Percentiles rank a stretch among this genome's conserved stretches.
Evolutionary conservation across 2,329 filamentous ascomycete species (phyloP).

Genomic region (Botrytis elliptica): DNA sequence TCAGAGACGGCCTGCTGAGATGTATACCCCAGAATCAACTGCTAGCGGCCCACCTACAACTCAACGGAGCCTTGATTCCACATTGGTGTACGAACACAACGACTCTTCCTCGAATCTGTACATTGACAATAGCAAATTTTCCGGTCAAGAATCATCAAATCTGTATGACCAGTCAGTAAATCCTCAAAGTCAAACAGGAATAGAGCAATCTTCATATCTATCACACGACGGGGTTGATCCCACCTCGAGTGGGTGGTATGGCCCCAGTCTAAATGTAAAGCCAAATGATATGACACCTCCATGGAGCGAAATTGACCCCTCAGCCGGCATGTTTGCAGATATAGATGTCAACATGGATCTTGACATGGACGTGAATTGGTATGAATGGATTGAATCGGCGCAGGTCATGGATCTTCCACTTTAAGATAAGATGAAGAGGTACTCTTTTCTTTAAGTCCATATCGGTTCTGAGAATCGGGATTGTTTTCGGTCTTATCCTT

Average conservation of each 20-base stretch:
- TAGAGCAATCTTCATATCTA: neutral
- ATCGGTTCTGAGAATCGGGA: neutral
- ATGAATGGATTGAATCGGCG: constrained; percentile 42
- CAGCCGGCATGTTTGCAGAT: constrained; percentile 30
- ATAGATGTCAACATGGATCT: constrained; percentile 37
- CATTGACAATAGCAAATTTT: constrained; percentile 2
- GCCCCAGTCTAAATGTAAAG: constrained; percentile 25
- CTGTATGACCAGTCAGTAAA: constrained; percentile 9
- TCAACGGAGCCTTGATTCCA: neutral
- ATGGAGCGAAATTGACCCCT: constrained; percentile 33
- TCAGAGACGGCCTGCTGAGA: neutral
- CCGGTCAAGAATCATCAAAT: constrained; percentile 10
- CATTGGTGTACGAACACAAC: neutral
- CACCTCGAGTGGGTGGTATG: neutral
- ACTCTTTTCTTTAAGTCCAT: neutral
- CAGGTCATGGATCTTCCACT: constrained; percentile 28
- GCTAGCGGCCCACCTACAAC: neutral
- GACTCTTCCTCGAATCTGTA: neutral
- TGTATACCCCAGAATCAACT: neutral
- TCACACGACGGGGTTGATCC: constrained; percentile 16
- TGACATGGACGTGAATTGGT: constrained; percentile 42
- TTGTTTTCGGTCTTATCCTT: neutral
- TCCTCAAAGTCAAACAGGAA: constrained; percentile 4
- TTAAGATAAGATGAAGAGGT: neutral
- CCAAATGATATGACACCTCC: constrained; percentile 31